phyloP scores from a whole-genome alignment of 1,284 basidiomycete genomes.

The Porogramme epimiltina region DNA sequence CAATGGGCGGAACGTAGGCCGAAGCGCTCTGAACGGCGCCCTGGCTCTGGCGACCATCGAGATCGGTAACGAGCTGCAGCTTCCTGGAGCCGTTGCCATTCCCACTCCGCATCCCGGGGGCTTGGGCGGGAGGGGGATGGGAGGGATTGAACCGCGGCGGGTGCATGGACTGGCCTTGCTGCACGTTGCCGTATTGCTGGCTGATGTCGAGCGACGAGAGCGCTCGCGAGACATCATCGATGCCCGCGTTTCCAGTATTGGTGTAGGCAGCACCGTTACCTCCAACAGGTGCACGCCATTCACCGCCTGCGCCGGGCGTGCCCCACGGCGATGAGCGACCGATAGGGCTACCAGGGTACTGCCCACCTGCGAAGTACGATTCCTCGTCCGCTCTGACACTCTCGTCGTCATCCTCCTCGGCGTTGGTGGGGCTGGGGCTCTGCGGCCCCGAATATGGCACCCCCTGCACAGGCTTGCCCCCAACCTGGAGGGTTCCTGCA shows the following conservation, averaged over 20 bases:
- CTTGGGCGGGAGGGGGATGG: slow-evolving; percentile 49
- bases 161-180: slow-evolving; percentile 53
- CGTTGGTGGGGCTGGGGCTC: slow-evolving; percentile 47
- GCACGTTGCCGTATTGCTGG: slow-evolving; percentile 37
- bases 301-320: slow-evolving; percentile 42
- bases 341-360: slow-evolving; percentile 62
- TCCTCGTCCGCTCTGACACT: slow-evolving; percentile 60
- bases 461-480: slow-evolving; percentile 30
- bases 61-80: slow-evolving; percentile 59
- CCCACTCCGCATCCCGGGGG: slow-evolving; percentile 41
- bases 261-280: slow-evolving; percentile 25
- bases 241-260: slow-evolving; percentile 38
- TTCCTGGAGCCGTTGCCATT: slow-evolving; percentile 42
- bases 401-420: slow-evolving; percentile 58
- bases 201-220: slow-evolving; percentile 66
- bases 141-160: slow-evolving; percentile 68
- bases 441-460: slow-evolving; percentile 33
- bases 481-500: slow-evolving; percentile 72
- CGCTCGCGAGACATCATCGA: slow-evolving; percentile 78
- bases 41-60: slow-evolving; percentile 61
- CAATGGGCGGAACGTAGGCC: slow-evolving; percentile 49
- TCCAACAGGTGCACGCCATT: slow-evolving; percentile 59
- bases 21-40: slow-evolving; percentile 46
- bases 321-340: slow-evolving; percentile 70
- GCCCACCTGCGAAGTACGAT: slow-evolving; percentile 50